Evolutionary conservation across 345 rosid genomes (phyloP).

Genomic region (Durio zibethinus): DNA sequence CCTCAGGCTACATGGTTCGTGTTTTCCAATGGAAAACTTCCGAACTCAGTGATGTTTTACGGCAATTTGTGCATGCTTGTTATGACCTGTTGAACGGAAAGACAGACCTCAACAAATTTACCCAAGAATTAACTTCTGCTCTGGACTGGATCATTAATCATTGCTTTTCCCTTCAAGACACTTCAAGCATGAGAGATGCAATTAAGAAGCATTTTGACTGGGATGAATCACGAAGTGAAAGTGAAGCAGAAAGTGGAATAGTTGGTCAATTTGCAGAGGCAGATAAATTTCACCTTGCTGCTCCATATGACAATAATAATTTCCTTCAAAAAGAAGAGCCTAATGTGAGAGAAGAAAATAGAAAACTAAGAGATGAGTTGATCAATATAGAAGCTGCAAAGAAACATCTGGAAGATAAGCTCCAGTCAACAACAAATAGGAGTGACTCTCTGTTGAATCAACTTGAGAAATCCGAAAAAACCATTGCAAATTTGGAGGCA

Average conservation of each 20-base stretch:
- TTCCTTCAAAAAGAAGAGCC: constrained; percentile 25
- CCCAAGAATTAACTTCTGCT: constrained; percentile 51
- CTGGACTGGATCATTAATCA: constrained; percentile 86
- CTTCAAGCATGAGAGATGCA: constrained; percentile 80
- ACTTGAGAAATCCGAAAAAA: constrained; percentile 41
- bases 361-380: constrained; percentile 26
- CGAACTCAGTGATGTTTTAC: constrained; percentile 52
- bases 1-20: constrained; percentile 65
- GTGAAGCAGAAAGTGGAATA: constrained; percentile 53
- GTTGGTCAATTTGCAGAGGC: constrained; percentile 35
- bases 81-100: constrained; percentile 56
- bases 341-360: constrained; percentile 33
- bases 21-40: constrained; percentile 89
- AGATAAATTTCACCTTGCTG: constrained; percentile 25
- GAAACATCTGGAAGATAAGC: constrained; percentile 30
- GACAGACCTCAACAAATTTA: constrained; percentile 53
- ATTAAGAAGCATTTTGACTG: constrained; percentile 60
- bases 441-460: constrained; percentile 28
- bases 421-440: constrained; percentile 27
- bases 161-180: constrained; percentile 91
- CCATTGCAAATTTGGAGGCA: constrained; percentile 28
- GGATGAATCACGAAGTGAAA: constrained; percentile 67
- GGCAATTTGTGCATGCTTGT: constrained; percentile 62
- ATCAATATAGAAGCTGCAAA: constrained; percentile 24
- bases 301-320: constrained; percentile 16